Base-by-base conservation (phyloP, 1,284 basidiomycete genomes). In the Papiliotrema laurentii region DNA sequence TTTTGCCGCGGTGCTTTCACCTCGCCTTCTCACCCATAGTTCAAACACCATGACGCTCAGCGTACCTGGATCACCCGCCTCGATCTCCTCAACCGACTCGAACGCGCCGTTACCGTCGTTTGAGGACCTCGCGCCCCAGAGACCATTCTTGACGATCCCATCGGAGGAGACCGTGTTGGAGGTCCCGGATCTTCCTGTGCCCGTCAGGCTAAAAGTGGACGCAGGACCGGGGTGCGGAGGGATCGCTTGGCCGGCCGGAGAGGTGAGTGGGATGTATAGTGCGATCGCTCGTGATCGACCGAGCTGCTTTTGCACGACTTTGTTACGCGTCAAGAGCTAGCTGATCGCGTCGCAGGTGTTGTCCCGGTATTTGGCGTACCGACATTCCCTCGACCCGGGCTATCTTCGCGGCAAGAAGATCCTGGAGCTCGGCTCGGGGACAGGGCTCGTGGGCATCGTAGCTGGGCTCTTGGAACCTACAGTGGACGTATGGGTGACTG, bases 231-330 rank as follows among this genome's bases (percentile, higher is more conserved):
- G 91, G 2, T 96, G 92, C 68, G 91, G 91, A 14, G 91, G 91
- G 0, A 81, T 91, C 41, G 84, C 89, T 11, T 96, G 91, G 91
- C 89, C 89, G 4, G 87, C 91, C 13, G 91, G 90, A 55, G 83
- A 92, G 80, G 90, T 91, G 55, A 55, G 78, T 43, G 34, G 31
- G 14, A n/a, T n/a, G n/a, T n/a, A n/a, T n/a, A n/a, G n/a, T n/a
- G n/a, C n/a, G n/a, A n/a, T n/a, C n/a, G n/a, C n/a, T n/a, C n/a
- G n/a, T n/a, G n/a, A n/a, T n/a, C n/a, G n/a, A n/a, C n/a, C n/a
- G n/a, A n/a, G n/a, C n/a, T n/a, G n/a, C n/a, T n/a, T n/a, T n/a
- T n/a, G n/a, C n/a, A n/a, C n/a, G 3, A 43, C 26, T 45, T 18
- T 27, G 11, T 28, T 35, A 31, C 31, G 19, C n/a, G n/a, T n/a